Evolutionary conservation across 306 rosid species (phyloP), one percentile per base, ranked within the genome.

Genomic region (Fragaria iinumae): DNA sequence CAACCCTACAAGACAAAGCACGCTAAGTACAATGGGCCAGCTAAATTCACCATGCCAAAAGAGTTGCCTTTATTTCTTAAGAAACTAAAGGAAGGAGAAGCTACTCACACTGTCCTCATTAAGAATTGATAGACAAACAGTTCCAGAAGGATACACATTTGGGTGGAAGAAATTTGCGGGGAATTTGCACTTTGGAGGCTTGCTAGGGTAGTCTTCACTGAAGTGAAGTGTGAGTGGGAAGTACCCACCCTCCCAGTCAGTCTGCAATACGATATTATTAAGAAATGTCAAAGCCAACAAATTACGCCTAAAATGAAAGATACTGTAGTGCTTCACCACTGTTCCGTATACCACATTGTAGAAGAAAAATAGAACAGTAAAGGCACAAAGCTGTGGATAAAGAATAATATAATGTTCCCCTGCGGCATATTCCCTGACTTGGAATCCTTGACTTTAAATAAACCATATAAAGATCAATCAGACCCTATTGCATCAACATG

Each of bases 201-300:
- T 95, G 88, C 97, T 95, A 53, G 99, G 99, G 86, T 95, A 95
- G 83, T 95, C 99, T 83, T 95, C 99, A 86, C 97, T 95, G 90
- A 95, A 95, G 80, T 92, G 90, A 86, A 95, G 88, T 23, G 97
- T 90, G 47, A 95, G 87, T 52, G 99, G 99, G 78, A 83, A 95
- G 80, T 62, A 91, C 8, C 99, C 99, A 64, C 97, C 97, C 77
- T 95, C 99, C 99, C 99, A 95, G 79, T 95, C 99, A 63, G 97
- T 95, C 99, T 95, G 92, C 90, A 87, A 71, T 36, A 85, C 64
- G 32, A 56, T 78, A 77, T 39, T 44, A 3, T 18, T 17, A 43
- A 66, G 11, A 44, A 44, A 72, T 72, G 66, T 52, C 16, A 38
- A 53, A 36, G 29, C 63, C 8, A 53, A 67, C 18, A 59, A 9